Evolutionary conservation across 257 asterid species (phyloP).

Genomic region (Hygrophila difformis): DNA sequence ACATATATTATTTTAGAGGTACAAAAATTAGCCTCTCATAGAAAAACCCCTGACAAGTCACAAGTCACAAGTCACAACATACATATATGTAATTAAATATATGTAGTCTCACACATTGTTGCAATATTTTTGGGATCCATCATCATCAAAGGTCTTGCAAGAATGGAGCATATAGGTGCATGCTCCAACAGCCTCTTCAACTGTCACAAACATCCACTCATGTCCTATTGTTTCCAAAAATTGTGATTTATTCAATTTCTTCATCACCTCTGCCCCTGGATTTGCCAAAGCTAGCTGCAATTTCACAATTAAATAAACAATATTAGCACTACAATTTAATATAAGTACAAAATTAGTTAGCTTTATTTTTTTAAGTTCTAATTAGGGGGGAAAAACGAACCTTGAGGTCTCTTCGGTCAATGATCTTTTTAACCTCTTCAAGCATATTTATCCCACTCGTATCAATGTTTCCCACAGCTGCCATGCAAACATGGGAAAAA

Average conservation of each 20-base stretch:
- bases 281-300: slow-evolving; percentile 62
- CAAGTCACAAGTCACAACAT: not conserved
- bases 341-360: too few species aligned
- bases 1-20: not conserved
- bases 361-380: too few species aligned
- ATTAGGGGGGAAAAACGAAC: slow-evolving; percentile 18
- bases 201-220: slow-evolving; percentile 82
- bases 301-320: too few species aligned
- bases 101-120: slow-evolving; percentile 29
- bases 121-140: slow-evolving; percentile 33
- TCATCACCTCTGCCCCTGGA: slow-evolving; percentile 86
- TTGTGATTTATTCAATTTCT: slow-evolving; percentile 72
- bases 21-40: not conserved
- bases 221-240: slow-evolving; percentile 63
- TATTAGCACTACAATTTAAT: too few species aligned
- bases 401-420: slow-evolving; percentile 78
- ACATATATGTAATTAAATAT: not conserved
- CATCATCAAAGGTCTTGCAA: slow-evolving; percentile 27
- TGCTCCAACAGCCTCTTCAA: slow-evolving; percentile 86
- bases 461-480: slow-evolving; percentile 96
- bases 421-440: slow-evolving; percentile 68
- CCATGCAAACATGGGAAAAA: too few species aligned
- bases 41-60: not conserved
- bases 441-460: slow-evolving; percentile 95
- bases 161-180: slow-evolving; percentile 76